Evolutionary conservation across 441 rosid species (phyloP), one percentile per base, ranked within the genome.

Genomic region (Brassica hybrid): DNA sequence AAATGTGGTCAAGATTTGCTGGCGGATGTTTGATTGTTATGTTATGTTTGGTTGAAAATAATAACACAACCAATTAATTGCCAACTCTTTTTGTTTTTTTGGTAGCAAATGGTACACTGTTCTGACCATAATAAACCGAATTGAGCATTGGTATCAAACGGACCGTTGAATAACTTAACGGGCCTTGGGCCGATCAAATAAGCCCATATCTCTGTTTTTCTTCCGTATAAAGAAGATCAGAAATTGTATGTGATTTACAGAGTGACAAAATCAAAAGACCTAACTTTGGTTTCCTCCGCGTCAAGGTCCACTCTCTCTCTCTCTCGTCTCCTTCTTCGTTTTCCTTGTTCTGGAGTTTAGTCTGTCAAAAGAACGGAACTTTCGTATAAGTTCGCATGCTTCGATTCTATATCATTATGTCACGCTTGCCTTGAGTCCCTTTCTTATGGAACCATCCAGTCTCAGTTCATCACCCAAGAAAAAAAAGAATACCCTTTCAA

Each of bases 11-110:
- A 73, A 1, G 43, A 14, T 32, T 76, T 61, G 64, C 16, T 48
- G 73, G 79, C 13, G 2, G 11, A 48, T 69, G 70, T 69, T 76
- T 69, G 41, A 61, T 67, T 58, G 73, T 67, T 23, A 10, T 59
- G 9, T 59, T 25, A 30, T 59, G 59, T 54, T 27, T n/a, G 1
- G 12, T 45, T 34, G n/a, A 60, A 58, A 60, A 68, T 60, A 60
- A 60, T 45, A 34, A 41, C 1, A 25, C 27, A 25, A 30, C 34
- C 34, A 30, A 30, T 25, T 25, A 25, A 25, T 25, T 25, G 27
- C 27, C 27, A 25, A 25, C 27, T 25, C 50, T 18, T 59, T 27
- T 56, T 10, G 3, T 0, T 7, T 17, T 2, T 56, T 7, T 3
- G 27, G 27, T 13, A 7, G 56, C 52, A 45, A 13, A 45, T 45